These are phyloP conservation scores for Fusarium paranaense DNA, from an alignment of 2,329 filamentous ascomycete species.

Conservation along the genomic window DNA sequence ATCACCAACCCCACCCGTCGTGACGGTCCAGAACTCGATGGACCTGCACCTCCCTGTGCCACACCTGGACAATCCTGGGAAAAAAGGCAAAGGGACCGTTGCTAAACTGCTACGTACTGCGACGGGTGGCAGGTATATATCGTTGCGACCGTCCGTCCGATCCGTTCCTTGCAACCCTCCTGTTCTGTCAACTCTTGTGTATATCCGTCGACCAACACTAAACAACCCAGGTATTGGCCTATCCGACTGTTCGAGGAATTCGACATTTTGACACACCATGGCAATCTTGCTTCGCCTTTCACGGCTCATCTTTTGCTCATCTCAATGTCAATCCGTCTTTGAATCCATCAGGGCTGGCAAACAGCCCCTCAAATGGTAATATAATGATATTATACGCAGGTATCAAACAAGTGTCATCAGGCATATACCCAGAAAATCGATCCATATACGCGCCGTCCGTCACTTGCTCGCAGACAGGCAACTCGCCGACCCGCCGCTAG, in stretches of 20 bases:
- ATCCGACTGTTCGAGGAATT: background rate
- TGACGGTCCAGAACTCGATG: conserved; percentile 46
- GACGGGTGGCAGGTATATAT: conserved; percentile 19
- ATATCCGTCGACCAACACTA: background rate
- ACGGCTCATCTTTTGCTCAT: background rate
- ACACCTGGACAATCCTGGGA: conserved; percentile 37
- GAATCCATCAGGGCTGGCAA: background rate
- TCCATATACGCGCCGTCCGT: conserved; percentile 30
- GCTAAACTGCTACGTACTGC: conserved; percentile 1
- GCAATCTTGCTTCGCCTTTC: background rate
- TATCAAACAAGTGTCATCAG: conserved; percentile 43
- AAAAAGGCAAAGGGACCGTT: conserved; percentile 7
- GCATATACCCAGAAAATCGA: conserved; percentile 29
- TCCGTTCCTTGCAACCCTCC: background rate
- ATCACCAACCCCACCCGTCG: conserved; percentile 37
- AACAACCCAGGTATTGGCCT: background rate
- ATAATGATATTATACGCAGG: conserved; percentile 43
- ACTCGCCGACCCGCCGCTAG: conserved; percentile 16
- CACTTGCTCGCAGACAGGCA: conserved; percentile 12
- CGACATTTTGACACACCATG: background rate
- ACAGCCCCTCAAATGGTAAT: conserved; percentile 25
- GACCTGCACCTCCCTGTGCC: conserved; percentile 46
- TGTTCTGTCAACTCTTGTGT: background rate
- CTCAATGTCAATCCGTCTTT: background rate
- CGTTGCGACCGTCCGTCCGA: conserved; percentile 15